phyloP scores from a whole-genome alignment of 441 rosid species.

The Syzygium syzygioides region DNA sequence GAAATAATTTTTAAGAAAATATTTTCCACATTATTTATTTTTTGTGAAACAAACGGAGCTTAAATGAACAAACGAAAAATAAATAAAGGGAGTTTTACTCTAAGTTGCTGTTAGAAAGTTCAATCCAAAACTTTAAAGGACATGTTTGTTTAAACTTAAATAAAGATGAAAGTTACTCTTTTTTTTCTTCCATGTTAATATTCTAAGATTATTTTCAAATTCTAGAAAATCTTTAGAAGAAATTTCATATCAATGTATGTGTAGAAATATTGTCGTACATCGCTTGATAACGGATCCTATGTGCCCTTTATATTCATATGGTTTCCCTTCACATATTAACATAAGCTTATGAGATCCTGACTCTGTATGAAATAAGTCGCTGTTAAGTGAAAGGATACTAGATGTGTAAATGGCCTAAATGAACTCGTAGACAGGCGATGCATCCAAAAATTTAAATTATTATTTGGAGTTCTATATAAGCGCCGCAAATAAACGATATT shows the following conservation, averaged over 20 bases:
- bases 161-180: neutral
- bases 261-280: rapidly evolving
- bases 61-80: neutral
- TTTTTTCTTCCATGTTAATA: neutral
- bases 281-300: neutral
- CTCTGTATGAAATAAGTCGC: neutral
- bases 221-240: neutral
- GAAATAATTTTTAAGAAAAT: too few species aligned
- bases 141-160: neutral
- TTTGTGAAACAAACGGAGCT: too few species aligned
- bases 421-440: neutral
- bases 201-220: neutral
- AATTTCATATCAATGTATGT: neutral
- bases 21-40: too few species aligned
- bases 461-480: neutral
- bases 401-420: rapidly evolving
- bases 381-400: neutral
- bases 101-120: neutral
- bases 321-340: neutral
- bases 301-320: neutral
- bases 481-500: neutral
- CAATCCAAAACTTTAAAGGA: neutral
- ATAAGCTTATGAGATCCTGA: neutral
- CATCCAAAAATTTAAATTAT: neutral
- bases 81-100: neutral